Evolutionary conservation across 768 basidiomycete species (phyloP), one percentile per base, ranked within the genome.

Genomic region (Hebeloma cylindrosporum): DNA sequence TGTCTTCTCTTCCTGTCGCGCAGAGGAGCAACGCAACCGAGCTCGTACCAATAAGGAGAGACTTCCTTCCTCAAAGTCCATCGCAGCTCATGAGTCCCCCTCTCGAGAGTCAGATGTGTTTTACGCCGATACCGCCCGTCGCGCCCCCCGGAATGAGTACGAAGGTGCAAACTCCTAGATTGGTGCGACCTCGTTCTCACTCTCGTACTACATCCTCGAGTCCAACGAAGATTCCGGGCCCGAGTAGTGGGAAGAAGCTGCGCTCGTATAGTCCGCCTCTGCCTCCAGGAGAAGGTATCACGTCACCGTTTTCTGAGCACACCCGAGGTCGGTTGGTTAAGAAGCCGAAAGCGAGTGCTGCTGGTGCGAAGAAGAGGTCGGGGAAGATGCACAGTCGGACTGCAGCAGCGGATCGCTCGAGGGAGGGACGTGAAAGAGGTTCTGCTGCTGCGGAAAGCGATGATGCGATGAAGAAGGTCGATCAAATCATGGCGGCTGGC

Each of bases 71-170:
- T 0, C 66, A 66, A 18, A 82, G 80, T 48, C 83, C 84, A 0
- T 70, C 79, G 2, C 70, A 71, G 47, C 61, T 85, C 26, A 78
- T 68, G 60, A 83, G 77, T 8, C 77, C 79, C 1, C 72, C 77
- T 1, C 66, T 85, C 43, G 75, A 81, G 43, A 74, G 68, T 20
- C 68, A 71, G 20, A 67, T 85, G 21, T 80, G 77, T 53, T 85
- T 85, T 51, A 72, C 73, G 1, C 67, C 71, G 2, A 48, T 54
- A 2, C 51, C 59, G 42, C 34, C 44, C 31, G 11, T 31, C 34
- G 16, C 17, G 26, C 7, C 36, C 7, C 36, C 16, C 16, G 7
- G 7, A 22, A 17, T 40, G 3, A 26, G 14, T 4, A 29, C 46
- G 22, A 38, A 39, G 32, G 40, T 47, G 27, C 28, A 26, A 17